phyloP scores from a whole-genome alignment of 352 stramenopile species.

The Globisporangium heterothallicum region DNA sequence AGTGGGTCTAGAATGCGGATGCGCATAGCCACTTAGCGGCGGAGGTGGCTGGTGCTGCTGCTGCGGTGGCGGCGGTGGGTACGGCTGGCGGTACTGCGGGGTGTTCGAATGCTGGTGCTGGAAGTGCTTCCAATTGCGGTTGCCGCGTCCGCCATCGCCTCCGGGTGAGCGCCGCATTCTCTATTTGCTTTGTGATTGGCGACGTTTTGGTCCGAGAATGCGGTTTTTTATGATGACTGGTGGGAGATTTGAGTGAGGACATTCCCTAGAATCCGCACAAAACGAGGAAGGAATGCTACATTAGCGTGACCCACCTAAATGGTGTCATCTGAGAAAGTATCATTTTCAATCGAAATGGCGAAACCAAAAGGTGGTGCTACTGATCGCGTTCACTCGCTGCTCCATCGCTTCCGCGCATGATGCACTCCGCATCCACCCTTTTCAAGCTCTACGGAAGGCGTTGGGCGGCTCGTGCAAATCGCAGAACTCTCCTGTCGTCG shows the following conservation, averaged over 20 bases:
- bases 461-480: slow-evolving; percentile 26
- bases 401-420: no score
- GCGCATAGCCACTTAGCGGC: slow-evolving; percentile 7
- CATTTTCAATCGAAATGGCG: no score
- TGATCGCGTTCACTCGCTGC: no score
- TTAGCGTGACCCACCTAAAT: no score
- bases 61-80: slow-evolving; percentile 1
- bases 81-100: slow-evolving; percentile 4
- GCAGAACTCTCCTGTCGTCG: slow-evolving; percentile 36
- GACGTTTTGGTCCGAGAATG: no score
- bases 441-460: not conserved
- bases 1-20: not conserved
- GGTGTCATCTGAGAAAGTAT: no score
- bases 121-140: slow-evolving; percentile 25
- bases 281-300: no score
- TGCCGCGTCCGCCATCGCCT: slow-evolving; percentile 11
- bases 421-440: no score
- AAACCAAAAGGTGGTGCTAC: no score
- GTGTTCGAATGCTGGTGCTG: slow-evolving; percentile 25
- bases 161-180: slow-evolving; percentile 12
- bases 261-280: no score
- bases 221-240: no score
- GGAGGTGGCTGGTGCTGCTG: not conserved
- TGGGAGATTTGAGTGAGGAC: no score
- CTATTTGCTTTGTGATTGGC: slow-evolving; percentile 3